Evolutionary conservation across 257 asterid genomes (phyloP).

Genomic region (Sherardia arvensis): DNA sequence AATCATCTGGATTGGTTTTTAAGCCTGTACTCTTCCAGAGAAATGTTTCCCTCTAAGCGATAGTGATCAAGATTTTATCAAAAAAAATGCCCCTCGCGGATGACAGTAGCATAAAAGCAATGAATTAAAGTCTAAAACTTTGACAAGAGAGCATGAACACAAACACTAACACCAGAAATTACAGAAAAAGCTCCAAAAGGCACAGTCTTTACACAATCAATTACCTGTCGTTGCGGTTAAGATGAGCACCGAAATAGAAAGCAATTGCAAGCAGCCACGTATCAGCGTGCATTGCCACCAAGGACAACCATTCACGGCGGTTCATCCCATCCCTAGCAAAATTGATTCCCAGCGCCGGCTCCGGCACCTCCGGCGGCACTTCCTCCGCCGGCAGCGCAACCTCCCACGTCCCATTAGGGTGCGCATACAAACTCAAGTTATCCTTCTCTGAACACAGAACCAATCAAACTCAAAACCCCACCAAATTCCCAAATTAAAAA

Average conservation of each 20-base stretch:
- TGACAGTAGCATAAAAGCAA: not conserved
- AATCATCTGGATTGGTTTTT: too few species aligned
- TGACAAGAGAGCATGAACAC: not conserved
- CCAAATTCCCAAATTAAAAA: not conserved
- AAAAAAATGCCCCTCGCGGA: too few species aligned
- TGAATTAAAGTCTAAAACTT: too few species aligned
- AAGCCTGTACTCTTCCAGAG: too few species aligned
- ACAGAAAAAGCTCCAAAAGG: too few species aligned
- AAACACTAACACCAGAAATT: too few species aligned
- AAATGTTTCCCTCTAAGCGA: too few species aligned
- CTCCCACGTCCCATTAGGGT: constrained; percentile 28
- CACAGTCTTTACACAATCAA: not conserved
- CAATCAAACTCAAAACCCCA: not conserved
- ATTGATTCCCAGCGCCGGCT: constrained; percentile 29
- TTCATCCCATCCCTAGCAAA: constrained; percentile 30
- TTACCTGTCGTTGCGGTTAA: constrained; percentile 27
- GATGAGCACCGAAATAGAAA: constrained; percentile 30
- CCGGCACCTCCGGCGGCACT: constrained; percentile 28
- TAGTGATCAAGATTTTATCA: too few species aligned
- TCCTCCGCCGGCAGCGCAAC: constrained; percentile 31
- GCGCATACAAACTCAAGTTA: constrained; percentile 28
- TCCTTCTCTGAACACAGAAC: constrained; percentile 18
- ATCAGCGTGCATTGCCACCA: constrained; percentile 26
- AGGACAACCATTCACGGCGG: constrained; percentile 25
- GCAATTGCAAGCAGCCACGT: constrained; percentile 25